Conservation (phyloP, 169 alveolate genomes). For the Plasmodium relictum region DNA sequence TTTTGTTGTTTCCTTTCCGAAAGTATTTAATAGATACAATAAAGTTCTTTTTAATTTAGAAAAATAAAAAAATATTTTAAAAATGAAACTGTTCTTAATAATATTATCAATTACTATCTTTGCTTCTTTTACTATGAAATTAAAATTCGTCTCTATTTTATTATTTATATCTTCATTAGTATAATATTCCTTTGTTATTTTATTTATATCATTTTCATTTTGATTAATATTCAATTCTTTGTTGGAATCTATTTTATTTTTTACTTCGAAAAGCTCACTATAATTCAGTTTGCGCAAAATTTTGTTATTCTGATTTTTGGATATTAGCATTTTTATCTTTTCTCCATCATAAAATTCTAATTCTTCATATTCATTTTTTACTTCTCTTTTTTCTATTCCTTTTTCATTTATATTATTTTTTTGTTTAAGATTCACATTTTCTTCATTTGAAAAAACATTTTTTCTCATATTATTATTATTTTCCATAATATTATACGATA, state of each 20-base stretch:
- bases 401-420: background rate
- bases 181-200: background rate
- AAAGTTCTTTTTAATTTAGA: conserved; percentile 46
- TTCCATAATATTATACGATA: background rate
- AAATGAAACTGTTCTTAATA: conserved; percentile 39
- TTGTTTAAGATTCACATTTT: background rate
- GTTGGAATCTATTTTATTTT: background rate
- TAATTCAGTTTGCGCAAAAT: conserved; percentile 11
- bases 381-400: background rate
- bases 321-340: background rate
- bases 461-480: background rate
- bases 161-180: background rate
- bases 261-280: conserved; percentile 9
- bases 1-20: conserved; percentile 36
- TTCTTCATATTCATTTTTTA: background rate
- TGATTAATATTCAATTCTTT: background rate
- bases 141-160: conserved; percentile 17
- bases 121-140: conserved; percentile 13
- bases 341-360: background rate
- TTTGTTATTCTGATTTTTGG: background rate
- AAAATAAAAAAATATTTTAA: conserved; percentile 20
- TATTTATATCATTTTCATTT: background rate
- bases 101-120: conserved; percentile 41
- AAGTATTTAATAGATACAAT: conserved; percentile 30
- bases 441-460: background rate